Evolutionary conservation across 345 rosid species (phyloP).

Genomic region (Arabis alpina): DNA sequence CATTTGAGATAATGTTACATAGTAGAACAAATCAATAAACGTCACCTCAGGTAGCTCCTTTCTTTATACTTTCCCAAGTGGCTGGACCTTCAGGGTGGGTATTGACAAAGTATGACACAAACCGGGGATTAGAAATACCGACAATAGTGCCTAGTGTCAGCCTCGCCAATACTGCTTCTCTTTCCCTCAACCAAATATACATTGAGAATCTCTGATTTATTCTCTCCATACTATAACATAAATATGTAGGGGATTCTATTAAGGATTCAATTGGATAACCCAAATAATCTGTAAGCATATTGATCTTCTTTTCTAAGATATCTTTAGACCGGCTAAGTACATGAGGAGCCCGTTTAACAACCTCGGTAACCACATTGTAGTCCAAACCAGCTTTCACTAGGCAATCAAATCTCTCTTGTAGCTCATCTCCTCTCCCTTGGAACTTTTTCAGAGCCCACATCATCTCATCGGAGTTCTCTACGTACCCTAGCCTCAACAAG

Average conservation of each 20-base stretch:
- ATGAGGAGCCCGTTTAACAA: constrained; percentile 66
- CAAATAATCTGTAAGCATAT: constrained; percentile 52
- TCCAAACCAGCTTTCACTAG: constrained; percentile 69
- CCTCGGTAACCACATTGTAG: constrained; percentile 52
- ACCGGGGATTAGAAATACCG: constrained; percentile 47
- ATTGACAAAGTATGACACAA: constrained; percentile 49
- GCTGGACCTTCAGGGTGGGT: constrained; percentile 64
- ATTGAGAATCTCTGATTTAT: constrained; percentile 60
- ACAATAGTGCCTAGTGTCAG: constrained; percentile 58
- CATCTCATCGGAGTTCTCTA: constrained; percentile 48
- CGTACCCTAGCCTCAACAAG: constrained; percentile 60
- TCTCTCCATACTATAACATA: constrained; percentile 53
- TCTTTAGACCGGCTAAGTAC: constrained; percentile 61
- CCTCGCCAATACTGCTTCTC: constrained; percentile 44
- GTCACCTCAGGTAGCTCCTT: constrained; percentile 25
- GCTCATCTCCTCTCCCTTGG: constrained; percentile 66
- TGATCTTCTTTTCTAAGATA: constrained; percentile 58
- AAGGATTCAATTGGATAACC: constrained; percentile 61
- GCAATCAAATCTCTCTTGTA: constrained; percentile 80
- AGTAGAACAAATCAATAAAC: background rate
- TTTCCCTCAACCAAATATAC: constrained; percentile 72
- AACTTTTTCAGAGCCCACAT: constrained; percentile 52
- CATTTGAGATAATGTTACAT: background rate
- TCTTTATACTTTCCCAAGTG: constrained; percentile 66
- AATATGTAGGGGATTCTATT: constrained; percentile 57